A percentile compares a stretch with the other conserved stretches of the same genome.
Evolutionary conservation across 2,329 filamentous ascomycete genomes (phyloP).

Genomic region (Cladosporium sp.): DNA sequence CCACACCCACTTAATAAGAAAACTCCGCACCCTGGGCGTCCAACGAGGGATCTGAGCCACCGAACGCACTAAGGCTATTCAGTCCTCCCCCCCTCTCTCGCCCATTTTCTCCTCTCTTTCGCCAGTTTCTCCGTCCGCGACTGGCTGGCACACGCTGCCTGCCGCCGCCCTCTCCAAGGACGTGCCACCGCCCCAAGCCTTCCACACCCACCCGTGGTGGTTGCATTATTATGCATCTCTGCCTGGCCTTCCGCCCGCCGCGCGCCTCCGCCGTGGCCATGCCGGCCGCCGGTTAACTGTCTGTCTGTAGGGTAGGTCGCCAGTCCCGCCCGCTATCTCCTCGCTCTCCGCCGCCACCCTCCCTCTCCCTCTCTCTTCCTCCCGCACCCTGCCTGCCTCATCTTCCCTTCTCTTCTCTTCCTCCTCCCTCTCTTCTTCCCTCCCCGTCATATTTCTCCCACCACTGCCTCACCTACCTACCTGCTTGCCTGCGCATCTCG

Average conservation of each 20-base stretch:
- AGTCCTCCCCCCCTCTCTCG: constrained; percentile 10
- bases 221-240: not conserved
- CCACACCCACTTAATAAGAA: no score
- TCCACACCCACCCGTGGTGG: no score
- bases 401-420: constrained; percentile 10
- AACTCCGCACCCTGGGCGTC: not conserved
- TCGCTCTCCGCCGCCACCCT: constrained; percentile 8
- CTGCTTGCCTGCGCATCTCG: constrained; percentile 1
- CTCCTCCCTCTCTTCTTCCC: constrained; percentile 15
- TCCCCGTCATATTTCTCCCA: not conserved
- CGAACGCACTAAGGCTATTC: not conserved
- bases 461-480: not conserved
- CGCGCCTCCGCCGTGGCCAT: no score
- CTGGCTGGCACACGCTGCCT: no score
- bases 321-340: constrained; percentile 6
- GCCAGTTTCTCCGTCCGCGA: no score
- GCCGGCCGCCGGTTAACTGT: no score
- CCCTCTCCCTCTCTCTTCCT: not conserved
- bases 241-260: constrained; percentile 16
- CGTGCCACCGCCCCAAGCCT: no score
- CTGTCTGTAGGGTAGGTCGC: no score
- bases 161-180: no score
- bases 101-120: no score
- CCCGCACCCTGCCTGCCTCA: constrained; percentile 14
- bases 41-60: no score